Evolutionary conservation across 345 rosid genomes (phyloP).

Genomic region (Toxicodendron radicans): DNA sequence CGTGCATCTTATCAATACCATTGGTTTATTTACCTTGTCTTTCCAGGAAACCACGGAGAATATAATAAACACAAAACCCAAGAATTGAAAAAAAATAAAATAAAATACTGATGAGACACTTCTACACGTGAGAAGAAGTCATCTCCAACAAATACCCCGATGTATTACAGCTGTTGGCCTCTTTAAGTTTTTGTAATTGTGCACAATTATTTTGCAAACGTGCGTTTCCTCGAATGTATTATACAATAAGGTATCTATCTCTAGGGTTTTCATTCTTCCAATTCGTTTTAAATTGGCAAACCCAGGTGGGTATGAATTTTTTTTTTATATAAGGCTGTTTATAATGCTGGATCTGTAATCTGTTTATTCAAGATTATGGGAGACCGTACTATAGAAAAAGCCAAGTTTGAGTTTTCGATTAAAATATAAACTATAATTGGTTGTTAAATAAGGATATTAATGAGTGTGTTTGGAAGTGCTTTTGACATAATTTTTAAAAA

Average conservation of each 20-base stretch:
- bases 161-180: constrained; percentile 11
- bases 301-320: background rate
- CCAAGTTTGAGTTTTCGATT: background rate
- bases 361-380: background rate
- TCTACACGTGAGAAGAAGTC: no score
- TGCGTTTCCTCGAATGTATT: background rate
- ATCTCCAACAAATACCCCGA: no score
- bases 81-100: background rate
- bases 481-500: background rate
- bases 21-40: background rate
- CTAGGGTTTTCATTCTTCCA: background rate
- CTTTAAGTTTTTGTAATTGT: background rate
- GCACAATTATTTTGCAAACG: background rate
- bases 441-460: background rate
- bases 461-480: background rate
- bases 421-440: background rate
- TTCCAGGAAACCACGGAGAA: constrained; percentile 2
- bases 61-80: background rate
- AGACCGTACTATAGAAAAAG: background rate
- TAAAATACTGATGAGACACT: background rate
- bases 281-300: background rate
- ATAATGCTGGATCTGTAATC: background rate
- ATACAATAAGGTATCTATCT: background rate
- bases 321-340: background rate
- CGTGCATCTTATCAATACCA: background rate